A percentile compares a stretch with the other conserved stretches of the same genome.
phyloP scores from a whole-genome alignment of 2,329 filamentous ascomycete species.

The Coniochaeta hoffmannii region DNA sequence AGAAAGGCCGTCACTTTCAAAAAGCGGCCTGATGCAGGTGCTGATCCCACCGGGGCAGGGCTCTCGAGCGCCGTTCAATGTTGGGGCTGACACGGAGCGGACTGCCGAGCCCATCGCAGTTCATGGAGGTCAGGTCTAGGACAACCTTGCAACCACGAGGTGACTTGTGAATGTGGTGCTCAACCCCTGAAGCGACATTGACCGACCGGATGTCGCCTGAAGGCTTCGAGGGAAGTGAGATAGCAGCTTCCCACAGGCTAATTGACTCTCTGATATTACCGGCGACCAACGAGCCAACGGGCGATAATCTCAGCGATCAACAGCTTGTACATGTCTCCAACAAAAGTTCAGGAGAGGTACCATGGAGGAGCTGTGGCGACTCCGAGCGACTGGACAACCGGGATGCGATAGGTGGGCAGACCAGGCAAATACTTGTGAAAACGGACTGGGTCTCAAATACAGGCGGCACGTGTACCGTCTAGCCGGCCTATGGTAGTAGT shows the following conservation, averaged over 20 bases:
- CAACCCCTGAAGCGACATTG: background rate
- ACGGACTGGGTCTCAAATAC: background rate
- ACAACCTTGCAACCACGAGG: conserved; percentile 12
- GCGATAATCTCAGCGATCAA: background rate
- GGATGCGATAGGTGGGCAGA: background rate
- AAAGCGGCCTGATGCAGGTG: background rate
- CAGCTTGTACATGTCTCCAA: background rate
- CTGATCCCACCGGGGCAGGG: background rate
- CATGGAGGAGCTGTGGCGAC: background rate
- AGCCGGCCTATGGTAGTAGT: background rate
- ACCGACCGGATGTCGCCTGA: background rate
- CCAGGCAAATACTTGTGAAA: background rate
- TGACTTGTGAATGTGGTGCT: conserved; percentile 1
- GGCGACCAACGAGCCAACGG: conserved; percentile 1
- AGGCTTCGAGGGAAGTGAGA: background rate
- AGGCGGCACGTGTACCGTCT: background rate
- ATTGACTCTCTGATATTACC: conserved; percentile 17
- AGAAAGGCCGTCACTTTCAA: background rate
- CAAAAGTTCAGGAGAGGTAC: background rate
- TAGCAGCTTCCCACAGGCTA: conserved; percentile 14
- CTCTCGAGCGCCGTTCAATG: background rate
- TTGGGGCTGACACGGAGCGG: conserved; percentile 10
- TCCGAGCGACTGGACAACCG: background rate
- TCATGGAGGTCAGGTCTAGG: conserved; percentile 10
- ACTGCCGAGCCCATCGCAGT: conserved; percentile 16